Evolutionary conservation across 2,329 filamentous ascomycete genomes (phyloP).

Genomic region (Teratosphaeria epicoccoides): DNA sequence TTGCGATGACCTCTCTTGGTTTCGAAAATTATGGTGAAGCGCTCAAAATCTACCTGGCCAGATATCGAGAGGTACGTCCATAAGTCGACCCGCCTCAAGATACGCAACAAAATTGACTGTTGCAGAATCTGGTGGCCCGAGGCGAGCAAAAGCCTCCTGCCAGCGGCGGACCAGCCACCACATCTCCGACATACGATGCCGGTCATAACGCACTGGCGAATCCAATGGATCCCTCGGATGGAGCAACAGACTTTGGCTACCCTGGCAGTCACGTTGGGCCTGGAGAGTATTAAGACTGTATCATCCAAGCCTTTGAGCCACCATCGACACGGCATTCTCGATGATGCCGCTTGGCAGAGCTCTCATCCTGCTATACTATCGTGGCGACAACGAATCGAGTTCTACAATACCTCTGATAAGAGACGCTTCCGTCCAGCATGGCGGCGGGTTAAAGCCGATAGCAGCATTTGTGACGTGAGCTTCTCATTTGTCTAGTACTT

Average conservation of each 20-base stretch:
- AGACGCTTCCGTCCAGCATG: background rate
- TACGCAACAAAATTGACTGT: conserved; percentile 12
- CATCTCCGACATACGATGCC: conserved; percentile 24
- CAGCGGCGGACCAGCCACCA: conserved; percentile 21
- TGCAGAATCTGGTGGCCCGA: conserved; percentile 68
- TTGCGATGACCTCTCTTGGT: conserved; percentile 96
- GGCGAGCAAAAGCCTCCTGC: conserved; percentile 48
- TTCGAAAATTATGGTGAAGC: conserved; percentile 99
- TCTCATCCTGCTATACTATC: background rate
- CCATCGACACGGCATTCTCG: background rate
- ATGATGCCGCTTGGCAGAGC: background rate
- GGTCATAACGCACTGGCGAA: conserved; percentile 34
- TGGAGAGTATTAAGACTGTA: conserved; percentile 4
- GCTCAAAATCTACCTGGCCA: conserved; percentile 92
- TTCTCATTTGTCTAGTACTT: background rate
- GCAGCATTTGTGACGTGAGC: background rate
- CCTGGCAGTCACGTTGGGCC: conserved; percentile 3
- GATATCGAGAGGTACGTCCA: conserved; percentile 88
- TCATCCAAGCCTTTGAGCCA: background rate
- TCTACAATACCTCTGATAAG: background rate
- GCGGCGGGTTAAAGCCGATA: background rate
- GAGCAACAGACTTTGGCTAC: conserved; percentile 29
- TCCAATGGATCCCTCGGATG: conserved; percentile 34
- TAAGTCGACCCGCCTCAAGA: background rate
- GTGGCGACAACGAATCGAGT: background rate